Evolutionary conservation across 1,139 yeast species (phyloP).

Genomic region (Eremothecium cymbalariae): DNA sequence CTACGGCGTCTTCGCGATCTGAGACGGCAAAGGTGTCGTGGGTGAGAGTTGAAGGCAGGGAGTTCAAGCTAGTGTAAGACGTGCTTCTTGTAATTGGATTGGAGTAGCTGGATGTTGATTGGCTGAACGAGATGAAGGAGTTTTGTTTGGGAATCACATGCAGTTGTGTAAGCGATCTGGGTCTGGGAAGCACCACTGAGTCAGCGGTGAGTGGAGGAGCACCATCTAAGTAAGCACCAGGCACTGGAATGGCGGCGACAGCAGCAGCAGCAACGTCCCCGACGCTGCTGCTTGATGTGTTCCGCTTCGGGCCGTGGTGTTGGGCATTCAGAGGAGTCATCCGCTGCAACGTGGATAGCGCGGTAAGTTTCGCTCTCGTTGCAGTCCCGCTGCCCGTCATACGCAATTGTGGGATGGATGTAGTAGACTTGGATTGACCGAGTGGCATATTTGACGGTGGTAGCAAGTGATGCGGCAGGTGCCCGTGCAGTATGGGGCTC

Average conservation of each 20-base stretch:
- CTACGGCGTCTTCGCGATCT: slow-evolving; percentile 5
- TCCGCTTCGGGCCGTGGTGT: slow-evolving; percentile 4
- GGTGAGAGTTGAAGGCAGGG: too few species aligned
- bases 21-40: too few species aligned
- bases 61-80: slow-evolving; percentile 2
- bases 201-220: slow-evolving; percentile 19
- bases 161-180: slow-evolving; percentile 23
- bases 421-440: too few species aligned
- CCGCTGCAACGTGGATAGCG: slow-evolving; percentile 34
- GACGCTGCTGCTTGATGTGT: not conserved
- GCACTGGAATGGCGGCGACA: too few species aligned
- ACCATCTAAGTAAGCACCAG: too few species aligned
- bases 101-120: not conserved
- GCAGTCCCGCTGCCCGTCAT: slow-evolving; percentile 1
- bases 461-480: not conserved
- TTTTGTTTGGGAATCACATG: not conserved
- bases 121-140: not conserved
- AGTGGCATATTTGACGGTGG: too few species aligned
- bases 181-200: slow-evolving; percentile 18
- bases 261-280: slow-evolving; percentile 7
- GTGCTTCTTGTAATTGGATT: slow-evolving; percentile 3
- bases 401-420: not conserved
- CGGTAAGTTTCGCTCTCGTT: slow-evolving; percentile 19
- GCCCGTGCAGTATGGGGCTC: not conserved
- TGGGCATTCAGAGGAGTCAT: slow-evolving; percentile 32